phyloP scores from a whole-genome alignment of 2,329 filamentous ascomycete genomes.

The Ceratocystis albifundus region DNA sequence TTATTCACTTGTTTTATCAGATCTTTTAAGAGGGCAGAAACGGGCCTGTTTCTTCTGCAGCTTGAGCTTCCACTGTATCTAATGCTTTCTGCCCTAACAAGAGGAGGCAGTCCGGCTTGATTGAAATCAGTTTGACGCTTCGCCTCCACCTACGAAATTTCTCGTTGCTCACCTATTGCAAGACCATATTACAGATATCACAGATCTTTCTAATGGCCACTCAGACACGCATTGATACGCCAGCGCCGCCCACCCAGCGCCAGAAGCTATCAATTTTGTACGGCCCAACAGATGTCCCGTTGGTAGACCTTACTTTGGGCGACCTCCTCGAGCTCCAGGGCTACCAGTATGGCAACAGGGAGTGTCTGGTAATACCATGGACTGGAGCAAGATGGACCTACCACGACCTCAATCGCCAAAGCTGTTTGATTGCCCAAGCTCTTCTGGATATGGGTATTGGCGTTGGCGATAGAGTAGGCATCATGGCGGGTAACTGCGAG shows the following conservation, averaged over 20 bases:
- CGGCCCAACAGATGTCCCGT: conserved; percentile 55
- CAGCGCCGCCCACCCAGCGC: conserved; percentile 28
- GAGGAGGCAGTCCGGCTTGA: neutral
- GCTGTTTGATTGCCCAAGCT: conserved; percentile 50
- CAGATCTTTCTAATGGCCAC: conserved; percentile 17
- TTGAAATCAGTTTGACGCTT: neutral
- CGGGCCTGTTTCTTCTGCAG: neutral
- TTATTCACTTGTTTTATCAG: conserved; percentile 2
- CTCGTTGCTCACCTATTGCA: neutral
- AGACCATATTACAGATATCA: neutral
- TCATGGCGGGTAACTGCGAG: conserved; percentile 70
- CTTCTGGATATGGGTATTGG: conserved; percentile 55
- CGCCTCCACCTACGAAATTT: neutral
- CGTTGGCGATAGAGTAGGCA: conserved; percentile 57
- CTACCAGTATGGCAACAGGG: conserved; percentile 50
- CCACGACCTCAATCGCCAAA: conserved; percentile 51
- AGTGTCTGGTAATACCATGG: conserved; percentile 65
- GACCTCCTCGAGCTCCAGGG: conserved; percentile 62
- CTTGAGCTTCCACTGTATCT: neutral
- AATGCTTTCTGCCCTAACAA: neutral
- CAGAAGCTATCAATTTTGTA: conserved; percentile 49
- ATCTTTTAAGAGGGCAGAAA: neutral
- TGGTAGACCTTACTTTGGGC: conserved; percentile 60
- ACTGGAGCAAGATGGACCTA: conserved; percentile 65
- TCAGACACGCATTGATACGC: conserved; percentile 25